Conservation (phyloP, 306 rosid genomes). For the Acacia acuminata region DNA sequence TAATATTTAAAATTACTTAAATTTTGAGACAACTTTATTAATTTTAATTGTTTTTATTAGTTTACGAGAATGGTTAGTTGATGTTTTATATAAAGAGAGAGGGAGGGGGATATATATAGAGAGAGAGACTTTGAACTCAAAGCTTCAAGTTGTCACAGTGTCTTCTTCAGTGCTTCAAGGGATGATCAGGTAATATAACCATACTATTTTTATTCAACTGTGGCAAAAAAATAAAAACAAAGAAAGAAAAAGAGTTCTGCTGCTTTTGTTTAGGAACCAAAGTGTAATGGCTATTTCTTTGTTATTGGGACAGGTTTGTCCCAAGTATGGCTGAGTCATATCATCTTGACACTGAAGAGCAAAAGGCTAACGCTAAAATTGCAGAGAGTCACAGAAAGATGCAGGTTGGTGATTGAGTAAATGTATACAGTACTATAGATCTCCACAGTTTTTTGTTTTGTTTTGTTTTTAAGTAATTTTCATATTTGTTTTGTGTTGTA, state of each 20-base stretch:
- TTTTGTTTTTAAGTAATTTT: too few relatives aligned
- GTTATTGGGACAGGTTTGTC: conserved; percentile 5
- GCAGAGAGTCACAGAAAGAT: neutral
- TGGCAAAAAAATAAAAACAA: neutral
- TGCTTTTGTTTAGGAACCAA: neutral
- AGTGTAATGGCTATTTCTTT: neutral
- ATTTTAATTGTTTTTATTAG: too few relatives aligned
- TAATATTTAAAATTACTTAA: too few relatives aligned
- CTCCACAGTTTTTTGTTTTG: too few relatives aligned
- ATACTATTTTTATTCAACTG: neutral
- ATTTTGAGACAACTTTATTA: too few relatives aligned
- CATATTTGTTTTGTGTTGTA: neutral
- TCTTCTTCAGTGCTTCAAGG: conserved; percentile 1
- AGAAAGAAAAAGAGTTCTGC: too few relatives aligned
- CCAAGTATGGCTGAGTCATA: neutral
- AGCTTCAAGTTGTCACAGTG: neutral
- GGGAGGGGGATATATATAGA: too few relatives aligned
- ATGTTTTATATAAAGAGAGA: too few relatives aligned
- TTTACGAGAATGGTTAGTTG: too few relatives aligned
- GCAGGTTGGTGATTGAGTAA: neutral
- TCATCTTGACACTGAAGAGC: conserved; percentile 3
- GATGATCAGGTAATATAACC: conserved; percentile 18
- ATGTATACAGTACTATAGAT: neutral
- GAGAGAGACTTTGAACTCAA: neutral
- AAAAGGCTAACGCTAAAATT: neutral